Base-by-base conservation (phyloP, 495 filamentous ascomycete genomes). In the Eremomyces bilateralis region DNA sequence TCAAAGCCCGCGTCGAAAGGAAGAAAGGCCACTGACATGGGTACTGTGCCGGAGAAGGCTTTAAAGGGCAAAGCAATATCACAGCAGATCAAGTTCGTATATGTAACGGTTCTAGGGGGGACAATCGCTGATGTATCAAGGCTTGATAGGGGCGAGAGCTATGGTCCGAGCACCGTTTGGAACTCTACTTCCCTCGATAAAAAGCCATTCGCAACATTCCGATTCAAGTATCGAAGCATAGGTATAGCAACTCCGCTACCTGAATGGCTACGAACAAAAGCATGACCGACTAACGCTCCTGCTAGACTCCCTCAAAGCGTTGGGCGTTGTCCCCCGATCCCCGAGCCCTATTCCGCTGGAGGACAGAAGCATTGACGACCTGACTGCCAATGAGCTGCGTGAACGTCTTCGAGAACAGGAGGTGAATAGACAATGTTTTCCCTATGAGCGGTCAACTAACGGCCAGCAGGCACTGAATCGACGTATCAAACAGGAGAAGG, bases 161-260 rank as follows among this genome's bases (percentile, higher is more conserved):
- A n/a, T n/a, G n/a, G n/a, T n/a, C n/a, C n/a, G n/a, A n/a, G n/a
- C n/a, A n/a, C n/a, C n/a, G n/a, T n/a, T n/a, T n/a, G n/a, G n/a
- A n/a, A n/a, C n/a, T n/a, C n/a, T n/a, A n/a, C n/a, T n/a, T 16
- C 34, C 18, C 12, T 33, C 1, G 13, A 4, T 13, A 30, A 31
- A 21, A 19, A 15, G 2, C 39, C 40, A 13, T 46, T 46, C 15
- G 43, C 40, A 5, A 36, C 39, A 4, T 46, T 34, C 32, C 28
- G 28, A 1, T 42, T 46, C 31, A 28, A 22, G 5, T 46, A 46
- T 30, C 43, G 39, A 1, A 42, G 36, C 13, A 19, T 16, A 27
- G 25, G 39, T 42, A 35, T n/a, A n/a, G n/a, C n/a, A n/a, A n/a
- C n/a, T n/a, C n/a, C n/a, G n/a, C n/a, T n/a, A n/a, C n/a, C n/a